Percentiles rank a stretch among this genome's conserved stretches.
These are phyloP conservation scores for Fomitopsis pinicola DNA, from an alignment of 1,284 basidiomycete genomes.

Conservation along the genomic window DNA sequence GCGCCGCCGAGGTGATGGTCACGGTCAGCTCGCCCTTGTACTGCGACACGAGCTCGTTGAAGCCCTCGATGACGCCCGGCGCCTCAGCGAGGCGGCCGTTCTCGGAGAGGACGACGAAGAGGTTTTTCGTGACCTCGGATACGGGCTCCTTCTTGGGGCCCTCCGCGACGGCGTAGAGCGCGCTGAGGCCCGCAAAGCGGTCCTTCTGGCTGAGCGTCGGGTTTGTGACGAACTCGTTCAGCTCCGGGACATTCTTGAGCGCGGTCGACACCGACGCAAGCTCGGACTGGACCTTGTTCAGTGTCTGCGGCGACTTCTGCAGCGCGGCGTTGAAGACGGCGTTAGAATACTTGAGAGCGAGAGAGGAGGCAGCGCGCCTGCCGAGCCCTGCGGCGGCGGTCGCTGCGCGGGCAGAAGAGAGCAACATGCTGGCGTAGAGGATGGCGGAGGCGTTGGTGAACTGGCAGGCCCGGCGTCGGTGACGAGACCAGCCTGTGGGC, in stretches of 20 bases:
- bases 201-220: constrained; percentile 86
- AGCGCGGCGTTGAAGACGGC: constrained; percentile 92
- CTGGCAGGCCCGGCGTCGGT: neutral
- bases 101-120: constrained; percentile 88
- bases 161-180: constrained; percentile 62
- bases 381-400: constrained; percentile 42
- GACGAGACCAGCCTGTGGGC: neutral
- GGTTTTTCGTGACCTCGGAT: constrained; percentile 88
- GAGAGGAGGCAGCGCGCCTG: constrained; percentile 66
- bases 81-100: constrained; percentile 90
- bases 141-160: constrained; percentile 66
- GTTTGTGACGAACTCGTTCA: constrained; percentile 76
- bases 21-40: constrained; percentile 95
- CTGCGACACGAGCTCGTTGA: constrained; percentile 85
- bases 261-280: constrained; percentile 67
- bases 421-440: constrained; percentile 29
- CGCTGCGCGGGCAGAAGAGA: constrained; percentile 41
- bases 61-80: constrained; percentile 86
- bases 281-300: constrained; percentile 83
- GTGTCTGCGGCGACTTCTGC: constrained; percentile 73
- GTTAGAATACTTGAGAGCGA: constrained; percentile 90
- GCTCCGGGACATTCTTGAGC: constrained; percentile 61
- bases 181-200: constrained; percentile 64
- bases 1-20: constrained; percentile 83
- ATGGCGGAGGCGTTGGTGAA: constrained; percentile 3